Evolutionary conservation across 2,329 filamentous ascomycete genomes (phyloP), one percentile per base, ranked within the genome.

Genomic region (Graphiopsis chlorocephala): DNA sequence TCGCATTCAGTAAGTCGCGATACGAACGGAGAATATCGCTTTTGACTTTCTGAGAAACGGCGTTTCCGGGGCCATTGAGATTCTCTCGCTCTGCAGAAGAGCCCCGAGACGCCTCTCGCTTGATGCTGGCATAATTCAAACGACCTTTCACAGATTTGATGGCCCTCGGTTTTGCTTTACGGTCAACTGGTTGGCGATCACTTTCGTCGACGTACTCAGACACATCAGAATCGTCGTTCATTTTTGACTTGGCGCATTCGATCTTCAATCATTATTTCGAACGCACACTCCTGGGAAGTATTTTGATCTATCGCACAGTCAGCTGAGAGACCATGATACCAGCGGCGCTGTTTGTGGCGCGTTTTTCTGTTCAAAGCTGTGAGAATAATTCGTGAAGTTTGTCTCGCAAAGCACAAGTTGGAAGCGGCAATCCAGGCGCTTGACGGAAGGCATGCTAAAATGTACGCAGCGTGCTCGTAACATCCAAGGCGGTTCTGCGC

Each of bases 1-100:
- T 84, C 25, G 79, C 76, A 68, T 90, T 88, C 31, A 86, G 75
- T 1, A 86, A 68, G 15, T 79, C 68, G 20, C 78, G 76, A 69
- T 87, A 87, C 17, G 59, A 64, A 23, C 60, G 60, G 15, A 62
- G 25, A 1, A 55, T 10, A 7, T 45, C 23, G 15, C 25, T 45
- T 14, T 50, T 20, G 17, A 31, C n/a, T 35, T 50, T 53, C 2
- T 25, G 20, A 17, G 12, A n/a, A n/a, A 33, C 11, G 15, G 47
- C 29, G 15, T 33, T 26, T 12, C 10, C 15, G 11, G 31, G 17
- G n/a, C 35, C 20, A 17, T 25, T 2, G 2, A 14, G 23, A 7
- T 31, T 17, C 15, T 45, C 60, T 11, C n/a, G 7, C 5, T 33
- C 31, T 31, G 23, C 25, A 12, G 33, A 28, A 1, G 33, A 17